Base-by-base conservation (phyloP, 1,139 yeast genomes). In the Kurtzmaniella natalensis region DNA sequence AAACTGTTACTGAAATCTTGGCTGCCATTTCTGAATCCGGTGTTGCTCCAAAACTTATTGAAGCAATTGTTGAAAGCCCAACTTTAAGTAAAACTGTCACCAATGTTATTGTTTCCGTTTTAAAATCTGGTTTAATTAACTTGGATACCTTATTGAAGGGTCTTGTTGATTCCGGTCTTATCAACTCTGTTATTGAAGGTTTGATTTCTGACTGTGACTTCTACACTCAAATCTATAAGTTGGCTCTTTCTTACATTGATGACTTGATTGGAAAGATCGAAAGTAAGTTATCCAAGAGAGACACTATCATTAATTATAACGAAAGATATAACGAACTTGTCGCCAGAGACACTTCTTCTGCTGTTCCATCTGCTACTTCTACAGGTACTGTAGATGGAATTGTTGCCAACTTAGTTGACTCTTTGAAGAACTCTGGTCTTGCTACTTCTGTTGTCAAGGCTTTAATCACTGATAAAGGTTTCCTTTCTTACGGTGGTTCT, bases 151-250 rank as follows among this genome's bases (percentile, higher is more conserved):
- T 68, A 48, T 55, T 67, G 45, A 62, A 55, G 37, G 61, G 72
- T 20, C 60, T 68, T 48, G 61, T 61, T 43, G 66, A 67, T 37
- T 66, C 73, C 27, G 72, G 72, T 31, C 61, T 68, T 45, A 70
- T 70, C 30, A 64, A 55, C 31, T 52, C 47, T 21, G 67, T 67
- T 36, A 61, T 68, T 37, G 45, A 60, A 36, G 56, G 55, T 44
- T 53, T 68, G 46, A 63, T 68, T 44, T 44, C 40, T 39, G 64
- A 68, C 49, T 68, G 74, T 60, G 42, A 53, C 17, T 63, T 67
- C 52, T 68, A 68, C 45, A 57, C 64, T 31, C 59, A 60, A 38
- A 64, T 68, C 41, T 68, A 60, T 51, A 53, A 60, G 39, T 44
- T 66, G 37, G 71, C 68, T 18, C 50, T 53, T 34, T 34, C 45